Evolutionary conservation across 257 asterid species (phyloP), one percentile per base, ranked within the genome.

Genomic region (Solanum etuberosum): DNA sequence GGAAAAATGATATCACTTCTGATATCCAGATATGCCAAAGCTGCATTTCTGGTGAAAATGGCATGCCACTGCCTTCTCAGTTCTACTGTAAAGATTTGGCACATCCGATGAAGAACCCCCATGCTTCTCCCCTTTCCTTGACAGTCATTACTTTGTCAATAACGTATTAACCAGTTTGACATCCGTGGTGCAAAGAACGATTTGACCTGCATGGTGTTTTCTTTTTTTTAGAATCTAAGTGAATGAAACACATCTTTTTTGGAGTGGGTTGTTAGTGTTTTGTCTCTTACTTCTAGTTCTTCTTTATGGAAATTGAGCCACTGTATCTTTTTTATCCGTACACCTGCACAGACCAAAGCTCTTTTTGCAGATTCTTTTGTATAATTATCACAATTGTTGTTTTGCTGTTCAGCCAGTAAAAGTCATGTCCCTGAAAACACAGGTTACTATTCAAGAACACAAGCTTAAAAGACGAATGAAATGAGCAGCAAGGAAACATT

Each of bases 321-420:
- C 18, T 35, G 1, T 20, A 20, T 78, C 91, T 81, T 84, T 31
- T 29, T 70, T 7, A 91, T 96, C 0, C 97, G 96, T 32, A 95
- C 95, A 87, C 98, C 99, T 86, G 98, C 98, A 87, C 98, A 94
- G 15, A 95, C 98, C 38, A 97, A 91, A 80, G 93, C 97, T 93
- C 93, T 95, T 87, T 94, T 94, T 76, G 89, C 88, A 25, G 90
- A 82, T 84, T 93, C 97, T 86, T 94, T 98, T 73, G 87, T 91
- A 87, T 95, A 18, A 95, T 86, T 70, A 97, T 94, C 98, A 94
- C 92, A 43, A 91, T 67, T 9, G 99, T 94, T 90, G 95, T 87
- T 7, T 96, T 96, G 14, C 98, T 95, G 90, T 80, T 86, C 83
- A 25, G 63, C 86, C 78, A 85, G 18, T 21, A 78, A 77, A 74